Base-by-base conservation (phyloP, 371 early-diverging fungal genomes). In the Rhizomucor miehei region DNA sequence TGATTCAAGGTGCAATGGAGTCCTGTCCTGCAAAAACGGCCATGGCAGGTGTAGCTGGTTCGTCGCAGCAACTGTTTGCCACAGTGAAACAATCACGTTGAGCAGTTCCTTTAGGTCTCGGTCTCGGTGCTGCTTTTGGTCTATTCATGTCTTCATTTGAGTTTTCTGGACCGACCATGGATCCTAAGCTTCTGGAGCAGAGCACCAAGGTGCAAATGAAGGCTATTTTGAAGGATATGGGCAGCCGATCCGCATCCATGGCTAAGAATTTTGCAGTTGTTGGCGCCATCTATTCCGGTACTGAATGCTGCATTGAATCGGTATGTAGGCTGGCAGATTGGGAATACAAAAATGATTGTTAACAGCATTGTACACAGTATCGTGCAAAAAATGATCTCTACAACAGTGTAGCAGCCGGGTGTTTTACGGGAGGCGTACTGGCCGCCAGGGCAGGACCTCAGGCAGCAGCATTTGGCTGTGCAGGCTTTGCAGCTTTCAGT, bases 231-330 rank as follows among this genome's bases (percentile, higher is more conserved):
- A 88, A 85, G 70, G 96, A 98, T 62, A 98, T 96, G 97, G 89
- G 85, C 6, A 73, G 69, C 35, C 79, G 89, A 57, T 86, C 89
- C 3, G 81, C 74, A 48, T 84, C 89, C 3, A 84, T 88, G 49
- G 97, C 95, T n/a, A 96, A 94, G 68, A 92, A 90, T 71, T 95
- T 98, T 80, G 96, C 91, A 35, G 69, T 89, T 10, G 90, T 98
- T 20, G 97, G 92, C 23, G 91, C 93, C 29, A 85, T 97, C 36
- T 97, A 89, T 73, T 83, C 95, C 19, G 89, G 91, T 12, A 82
- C 93, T 0, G 98, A 98, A 71, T 97, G 98, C 60, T 82, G 91
- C 56, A 94, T 97, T 53, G 97, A 98, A 78, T 83, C 89, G 23
- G 90, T 90, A 79, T 60, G 81, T 72, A 10, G 17, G 36, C 10